Conservation (phyloP, 2,329 filamentous ascomycete species). For the Aspergillus puulaauensis region DNA sequence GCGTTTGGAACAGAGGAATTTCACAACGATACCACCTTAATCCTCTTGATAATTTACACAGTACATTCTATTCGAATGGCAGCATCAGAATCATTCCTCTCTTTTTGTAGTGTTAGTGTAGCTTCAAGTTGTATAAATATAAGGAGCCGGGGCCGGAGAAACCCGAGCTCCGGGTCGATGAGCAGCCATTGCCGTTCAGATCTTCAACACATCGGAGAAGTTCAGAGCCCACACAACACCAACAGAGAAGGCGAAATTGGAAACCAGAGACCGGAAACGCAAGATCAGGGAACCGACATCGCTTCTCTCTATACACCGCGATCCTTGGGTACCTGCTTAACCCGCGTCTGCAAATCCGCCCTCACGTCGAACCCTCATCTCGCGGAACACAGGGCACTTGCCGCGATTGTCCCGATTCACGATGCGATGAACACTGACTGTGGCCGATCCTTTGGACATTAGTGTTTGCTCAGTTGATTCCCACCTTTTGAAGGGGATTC, state of each 20-base stretch:
- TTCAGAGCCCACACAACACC: not conserved
- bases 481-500: not conserved
- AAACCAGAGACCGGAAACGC: not conserved
- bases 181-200: not conserved
- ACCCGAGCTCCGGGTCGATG: conserved; percentile 14
- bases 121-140: not conserved
- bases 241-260: not conserved
- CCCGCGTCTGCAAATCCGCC: not conserved
- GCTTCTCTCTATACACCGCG: not conserved
- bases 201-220: not conserved
- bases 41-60: conserved; percentile 1
- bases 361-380: not conserved
- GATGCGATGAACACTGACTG: conserved; percentile 20
- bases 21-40: conserved; percentile 17
- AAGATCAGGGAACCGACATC: not conserved
- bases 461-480: not conserved
- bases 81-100: not conserved
- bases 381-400: not conserved
- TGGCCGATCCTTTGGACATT: conserved; percentile 14
- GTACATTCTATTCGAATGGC: not conserved
- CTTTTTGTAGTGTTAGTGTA: not conserved
- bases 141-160: conserved; percentile 13
- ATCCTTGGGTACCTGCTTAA: not conserved
- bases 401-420: conserved; percentile 11
- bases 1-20: conserved; percentile 4